phyloP scores from a whole-genome alignment of 345 rosid genomes.

The Linum lewisii region DNA sequence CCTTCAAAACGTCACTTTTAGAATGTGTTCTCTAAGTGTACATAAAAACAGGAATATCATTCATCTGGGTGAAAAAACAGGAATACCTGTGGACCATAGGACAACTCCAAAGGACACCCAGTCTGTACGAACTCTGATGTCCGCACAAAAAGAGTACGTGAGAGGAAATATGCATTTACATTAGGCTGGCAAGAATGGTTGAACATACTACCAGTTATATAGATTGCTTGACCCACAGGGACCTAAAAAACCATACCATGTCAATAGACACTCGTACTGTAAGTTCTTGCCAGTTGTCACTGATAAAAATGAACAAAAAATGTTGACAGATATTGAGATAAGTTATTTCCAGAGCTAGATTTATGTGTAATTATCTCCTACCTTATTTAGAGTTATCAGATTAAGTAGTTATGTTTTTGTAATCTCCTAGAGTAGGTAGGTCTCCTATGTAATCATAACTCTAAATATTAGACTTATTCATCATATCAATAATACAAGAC shows the following conservation, averaged over 20 bases:
- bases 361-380: too few species aligned
- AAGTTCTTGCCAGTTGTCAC: not conserved
- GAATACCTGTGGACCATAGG: constrained; percentile 89
- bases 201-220: constrained; percentile 58
- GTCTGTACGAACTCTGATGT: constrained; percentile 48
- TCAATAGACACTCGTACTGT: constrained; percentile 3
- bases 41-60: constrained; percentile 5
- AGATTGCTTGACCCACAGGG: constrained; percentile 77
- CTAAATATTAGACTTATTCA: too few species aligned
- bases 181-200: constrained; percentile 91
- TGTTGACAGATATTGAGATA: too few species aligned
- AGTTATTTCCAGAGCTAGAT: too few species aligned
- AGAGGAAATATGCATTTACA: constrained; percentile 73
- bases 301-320: too few species aligned
- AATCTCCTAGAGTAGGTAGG: too few species aligned
- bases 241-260: constrained; percentile 29
- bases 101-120: constrained; percentile 66
- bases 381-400: too few species aligned
- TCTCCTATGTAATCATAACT: too few species aligned
- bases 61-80: too few species aligned
- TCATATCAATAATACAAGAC: too few species aligned
- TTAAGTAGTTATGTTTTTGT: too few species aligned
- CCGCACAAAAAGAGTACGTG: constrained; percentile 54
- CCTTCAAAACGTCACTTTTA: not conserved
- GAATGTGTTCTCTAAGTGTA: not conserved